A percentile compares a stretch with the other conserved stretches of the same genome.
phyloP scores from a whole-genome alignment of 495 filamentous ascomycete species.

The Ramalina peruviana region DNA sequence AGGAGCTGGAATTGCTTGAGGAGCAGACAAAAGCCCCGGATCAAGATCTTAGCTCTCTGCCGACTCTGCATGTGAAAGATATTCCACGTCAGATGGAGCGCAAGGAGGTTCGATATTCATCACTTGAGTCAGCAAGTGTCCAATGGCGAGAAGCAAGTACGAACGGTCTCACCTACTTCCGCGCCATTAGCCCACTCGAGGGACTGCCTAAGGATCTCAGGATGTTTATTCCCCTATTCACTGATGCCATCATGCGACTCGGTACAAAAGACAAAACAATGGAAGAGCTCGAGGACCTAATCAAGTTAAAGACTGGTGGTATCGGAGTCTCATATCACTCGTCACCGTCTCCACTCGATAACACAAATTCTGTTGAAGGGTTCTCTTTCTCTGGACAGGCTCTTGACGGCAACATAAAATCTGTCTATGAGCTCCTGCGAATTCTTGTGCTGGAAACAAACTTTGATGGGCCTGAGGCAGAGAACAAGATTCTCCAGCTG shows the following conservation, averaged over 20 bases:
- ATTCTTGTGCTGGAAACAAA: constrained; percentile 74
- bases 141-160: constrained; percentile 88
- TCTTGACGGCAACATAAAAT: constrained; percentile 73
- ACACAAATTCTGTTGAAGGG: constrained; percentile 60
- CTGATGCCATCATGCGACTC: constrained; percentile 80
- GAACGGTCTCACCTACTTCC: constrained; percentile 93
- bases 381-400: constrained; percentile 72
- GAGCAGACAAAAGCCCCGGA: constrained; percentile 72
- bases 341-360: constrained; percentile 56
- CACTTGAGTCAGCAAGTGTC: constrained; percentile 51
- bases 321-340: constrained; percentile 67
- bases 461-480: constrained; percentile 68
- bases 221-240: constrained; percentile 76
- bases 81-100: constrained; percentile 67
- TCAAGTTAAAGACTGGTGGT: constrained; percentile 94
- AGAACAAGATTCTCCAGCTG: constrained; percentile 70
- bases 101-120: constrained; percentile 52
- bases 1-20: constrained; percentile 66
- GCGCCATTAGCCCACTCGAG: constrained; percentile 66
- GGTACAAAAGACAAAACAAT: constrained; percentile 78
- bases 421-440: constrained; percentile 78
- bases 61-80: constrained; percentile 73
- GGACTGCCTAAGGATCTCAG: constrained; percentile 76
- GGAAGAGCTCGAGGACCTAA: constrained; percentile 89
- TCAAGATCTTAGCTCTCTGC: constrained; percentile 74